phyloP scores from a whole-genome alignment of 805 yeast genomes.

The Pichia paraexigua region DNA sequence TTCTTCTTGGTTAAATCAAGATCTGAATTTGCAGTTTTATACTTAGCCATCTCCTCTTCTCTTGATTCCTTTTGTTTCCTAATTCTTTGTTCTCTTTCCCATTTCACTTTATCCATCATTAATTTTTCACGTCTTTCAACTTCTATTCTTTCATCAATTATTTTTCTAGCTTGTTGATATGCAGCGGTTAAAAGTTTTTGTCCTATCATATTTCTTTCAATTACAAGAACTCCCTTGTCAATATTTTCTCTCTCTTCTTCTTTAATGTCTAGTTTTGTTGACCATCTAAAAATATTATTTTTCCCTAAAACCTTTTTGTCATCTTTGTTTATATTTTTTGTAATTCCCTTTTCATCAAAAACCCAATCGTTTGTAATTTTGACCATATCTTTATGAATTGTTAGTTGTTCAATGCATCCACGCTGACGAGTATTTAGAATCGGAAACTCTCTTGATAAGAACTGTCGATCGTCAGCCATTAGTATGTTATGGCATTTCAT shows the following conservation, averaged over 20 bases:
- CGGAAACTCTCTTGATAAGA: conserved; percentile 3
- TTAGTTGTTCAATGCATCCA: conserved; percentile 13
- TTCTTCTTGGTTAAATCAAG: conserved; percentile 9
- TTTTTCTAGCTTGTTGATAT: conserved; percentile 11
- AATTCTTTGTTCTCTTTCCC: conserved; percentile 20
- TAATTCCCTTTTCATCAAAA: conserved; percentile 20
- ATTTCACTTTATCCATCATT: conserved; percentile 14
- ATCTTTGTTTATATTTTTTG: conserved; percentile 1
- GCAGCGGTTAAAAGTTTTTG: conserved; percentile 17
- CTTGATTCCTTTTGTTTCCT: conserved; percentile 13
- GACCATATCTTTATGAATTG: conserved; percentile 8
- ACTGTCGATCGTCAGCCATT: conserved; percentile 8
- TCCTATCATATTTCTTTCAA: conserved; percentile 1
- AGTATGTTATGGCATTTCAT: conserved; percentile 11
- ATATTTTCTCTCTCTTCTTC: background rate
- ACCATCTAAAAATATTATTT: conserved; percentile 14
- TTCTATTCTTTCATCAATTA: conserved; percentile 18
- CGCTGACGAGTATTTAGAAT: conserved; percentile 17
- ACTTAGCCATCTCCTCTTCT: conserved; percentile 20
- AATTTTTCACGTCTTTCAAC: conserved; percentile 10
- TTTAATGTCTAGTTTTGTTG: conserved; percentile 4
- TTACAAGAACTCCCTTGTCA: background rate
- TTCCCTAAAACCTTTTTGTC: background rate
- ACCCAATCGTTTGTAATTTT: conserved; percentile 20
- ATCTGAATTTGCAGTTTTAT: conserved; percentile 3